phyloP scores from a whole-genome alignment of 2,329 filamentous ascomycete species.

The Xylariaceae sp. region DNA sequence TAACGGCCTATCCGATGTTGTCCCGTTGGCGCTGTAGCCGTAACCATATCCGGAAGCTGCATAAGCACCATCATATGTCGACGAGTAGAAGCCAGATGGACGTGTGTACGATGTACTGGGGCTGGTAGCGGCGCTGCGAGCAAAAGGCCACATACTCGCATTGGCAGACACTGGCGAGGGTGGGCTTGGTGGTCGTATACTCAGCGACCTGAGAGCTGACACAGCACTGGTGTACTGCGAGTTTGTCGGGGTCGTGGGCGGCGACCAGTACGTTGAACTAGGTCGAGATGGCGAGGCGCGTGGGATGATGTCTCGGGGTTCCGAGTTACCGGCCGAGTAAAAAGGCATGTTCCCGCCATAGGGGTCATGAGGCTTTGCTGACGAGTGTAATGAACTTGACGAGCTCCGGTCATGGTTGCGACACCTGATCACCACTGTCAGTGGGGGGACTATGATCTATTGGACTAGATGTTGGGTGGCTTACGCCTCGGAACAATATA shows the following conservation, averaged over 20 bases:
- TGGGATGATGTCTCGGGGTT: constrained; percentile 59
- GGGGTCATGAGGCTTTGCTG: constrained; percentile 27
- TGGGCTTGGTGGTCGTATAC: constrained; percentile 50
- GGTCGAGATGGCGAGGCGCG: constrained; percentile 60
- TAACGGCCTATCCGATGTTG: constrained; percentile 47
- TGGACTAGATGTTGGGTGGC: constrained; percentile 26
- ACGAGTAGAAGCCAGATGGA: constrained; percentile 40
- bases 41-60: constrained; percentile 34
- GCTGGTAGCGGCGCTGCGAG: constrained; percentile 46
- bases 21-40: constrained; percentile 30
- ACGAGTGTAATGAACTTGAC: constrained; percentile 23
- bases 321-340: constrained; percentile 42
- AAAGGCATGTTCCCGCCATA: constrained; percentile 36
- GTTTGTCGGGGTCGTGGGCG: constrained; percentile 46
- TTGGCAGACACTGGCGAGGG: constrained; percentile 46
- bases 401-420: constrained; percentile 47
- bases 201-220: constrained; percentile 52
- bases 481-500: constrained; percentile 63
- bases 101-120: constrained; percentile 50
- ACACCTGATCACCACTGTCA: constrained; percentile 38
- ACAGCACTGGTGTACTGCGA: constrained; percentile 47
- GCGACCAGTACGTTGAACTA: constrained; percentile 50
- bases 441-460: constrained; percentile 18
- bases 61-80: constrained; percentile 49
- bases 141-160: constrained; percentile 50